Evolutionary conservation across 2,329 filamentous ascomycete species (phyloP).

Genomic region (Calonectria montana): DNA sequence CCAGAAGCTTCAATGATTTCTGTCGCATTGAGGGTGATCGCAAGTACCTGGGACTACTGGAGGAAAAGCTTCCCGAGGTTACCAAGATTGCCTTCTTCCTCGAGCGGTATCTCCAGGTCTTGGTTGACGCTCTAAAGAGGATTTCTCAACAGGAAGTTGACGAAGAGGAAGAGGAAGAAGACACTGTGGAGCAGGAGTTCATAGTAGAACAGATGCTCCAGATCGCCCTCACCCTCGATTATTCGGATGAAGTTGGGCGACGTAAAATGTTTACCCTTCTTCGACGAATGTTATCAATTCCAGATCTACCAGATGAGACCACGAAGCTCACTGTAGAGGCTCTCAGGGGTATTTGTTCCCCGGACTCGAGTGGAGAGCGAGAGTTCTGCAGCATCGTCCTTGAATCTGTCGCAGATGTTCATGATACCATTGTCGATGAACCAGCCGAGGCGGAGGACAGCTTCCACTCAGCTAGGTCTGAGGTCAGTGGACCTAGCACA

Average conservation of each 20-base stretch:
- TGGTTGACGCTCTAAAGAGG: conserved; percentile 73
- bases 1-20: conserved; percentile 93
- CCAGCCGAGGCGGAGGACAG: conserved; percentile 71
- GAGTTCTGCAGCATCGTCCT: conserved; percentile 89
- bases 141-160: conserved; percentile 66
- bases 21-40: conserved; percentile 80
- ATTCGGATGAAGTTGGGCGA: conserved; percentile 95
- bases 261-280: conserved; percentile 96
- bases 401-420: conserved; percentile 95
- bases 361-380: conserved; percentile 77
- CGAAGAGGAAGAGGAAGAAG: conserved; percentile 79
- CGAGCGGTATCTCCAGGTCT: conserved; percentile 78
- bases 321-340: conserved; percentile 89
- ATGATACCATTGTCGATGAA: conserved; percentile 89
- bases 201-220: conserved; percentile 95
- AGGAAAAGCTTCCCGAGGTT: conserved; percentile 96
- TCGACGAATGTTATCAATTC: conserved; percentile 84
- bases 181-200: conserved; percentile 91
- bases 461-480: conserved; percentile 93
- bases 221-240: conserved; percentile 91
- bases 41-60: conserved; percentile 79
- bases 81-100: conserved; percentile 90
- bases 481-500: conserved; percentile 76
- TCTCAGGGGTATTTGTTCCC: conserved; percentile 84
- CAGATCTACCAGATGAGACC: conserved; percentile 90